Conservation (phyloP, 768 basidiomycete genomes). For the Suillus occidentalis region DNA sequence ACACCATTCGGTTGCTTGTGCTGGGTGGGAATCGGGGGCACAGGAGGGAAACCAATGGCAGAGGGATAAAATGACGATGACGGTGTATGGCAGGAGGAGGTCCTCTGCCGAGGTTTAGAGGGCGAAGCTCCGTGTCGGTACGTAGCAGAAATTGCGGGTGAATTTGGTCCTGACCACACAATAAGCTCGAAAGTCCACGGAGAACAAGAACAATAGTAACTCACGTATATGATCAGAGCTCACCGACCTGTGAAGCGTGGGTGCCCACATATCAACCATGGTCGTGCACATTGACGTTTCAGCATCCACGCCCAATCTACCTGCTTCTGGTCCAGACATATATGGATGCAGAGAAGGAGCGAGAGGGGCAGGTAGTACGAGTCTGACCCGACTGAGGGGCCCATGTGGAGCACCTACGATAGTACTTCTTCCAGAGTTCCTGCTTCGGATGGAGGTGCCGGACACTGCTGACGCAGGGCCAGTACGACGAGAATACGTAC, state of each 20-base stretch:
- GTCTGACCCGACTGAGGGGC: slow-evolving; percentile 59
- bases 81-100: background rate
- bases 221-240: slow-evolving; percentile 14
- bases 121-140: background rate
- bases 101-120: slow-evolving; percentile 2
- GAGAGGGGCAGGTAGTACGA: slow-evolving; percentile 68
- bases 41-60: slow-evolving; percentile 18
- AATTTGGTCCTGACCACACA: slow-evolving; percentile 4
- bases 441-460: slow-evolving; percentile 31
- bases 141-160: background rate
- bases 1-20: slow-evolving; percentile 1
- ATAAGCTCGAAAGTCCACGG: background rate
- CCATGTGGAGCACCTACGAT: slow-evolving; percentile 63
- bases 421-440: slow-evolving; percentile 32
- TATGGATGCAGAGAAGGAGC: slow-evolving; percentile 38
- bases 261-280: slow-evolving; percentile 41
- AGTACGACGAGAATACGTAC: slow-evolving; percentile 21
- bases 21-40: slow-evolving; percentile 21
- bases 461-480: slow-evolving; percentile 43
- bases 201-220: background rate
- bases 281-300: slow-evolving; percentile 21
- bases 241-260: slow-evolving; percentile 14
- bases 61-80: background rate
- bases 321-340: slow-evolving; percentile 14
- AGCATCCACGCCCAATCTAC: slow-evolving; percentile 10